phyloP scores from a whole-genome alignment of 2,329 filamentous ascomycete species.

The Thelonectria olida region DNA sequence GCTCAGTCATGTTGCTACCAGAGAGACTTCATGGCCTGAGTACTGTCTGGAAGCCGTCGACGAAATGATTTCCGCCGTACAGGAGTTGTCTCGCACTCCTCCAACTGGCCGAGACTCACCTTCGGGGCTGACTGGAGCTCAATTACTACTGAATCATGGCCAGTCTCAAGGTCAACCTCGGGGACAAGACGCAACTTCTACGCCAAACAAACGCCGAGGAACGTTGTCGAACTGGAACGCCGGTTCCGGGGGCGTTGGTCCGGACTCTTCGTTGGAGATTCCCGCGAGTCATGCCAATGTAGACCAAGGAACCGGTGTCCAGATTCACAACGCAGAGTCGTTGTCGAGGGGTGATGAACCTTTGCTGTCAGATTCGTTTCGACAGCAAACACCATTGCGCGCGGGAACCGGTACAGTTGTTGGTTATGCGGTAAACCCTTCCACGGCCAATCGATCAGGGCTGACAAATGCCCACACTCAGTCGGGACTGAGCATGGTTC shows the following conservation, averaged over 20 bases:
- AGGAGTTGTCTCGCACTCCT: conserved; percentile 35
- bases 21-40: conserved; percentile 46
- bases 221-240: background rate
- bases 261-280: background rate
- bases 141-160: background rate
- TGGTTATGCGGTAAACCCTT: background rate
- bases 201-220: conserved; percentile 15
- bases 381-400: background rate
- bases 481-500: background rate
- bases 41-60: conserved; percentile 45
- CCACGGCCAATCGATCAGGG: background rate
- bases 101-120: conserved; percentile 24
- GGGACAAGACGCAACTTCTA: background rate
- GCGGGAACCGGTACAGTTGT: background rate
- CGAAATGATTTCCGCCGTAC: conserved; percentile 41
- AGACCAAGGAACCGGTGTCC: background rate
- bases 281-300: background rate
- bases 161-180: background rate
- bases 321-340: background rate
- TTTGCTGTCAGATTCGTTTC: background rate
- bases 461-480: background rate
- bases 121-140: background rate
- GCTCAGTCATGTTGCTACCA: conserved; percentile 38
- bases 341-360: background rate
- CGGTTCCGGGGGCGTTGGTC: background rate